phyloP scores from a whole-genome alignment of 495 filamentous ascomycete genomes.

The Penicillium psychrofluorescens region DNA sequence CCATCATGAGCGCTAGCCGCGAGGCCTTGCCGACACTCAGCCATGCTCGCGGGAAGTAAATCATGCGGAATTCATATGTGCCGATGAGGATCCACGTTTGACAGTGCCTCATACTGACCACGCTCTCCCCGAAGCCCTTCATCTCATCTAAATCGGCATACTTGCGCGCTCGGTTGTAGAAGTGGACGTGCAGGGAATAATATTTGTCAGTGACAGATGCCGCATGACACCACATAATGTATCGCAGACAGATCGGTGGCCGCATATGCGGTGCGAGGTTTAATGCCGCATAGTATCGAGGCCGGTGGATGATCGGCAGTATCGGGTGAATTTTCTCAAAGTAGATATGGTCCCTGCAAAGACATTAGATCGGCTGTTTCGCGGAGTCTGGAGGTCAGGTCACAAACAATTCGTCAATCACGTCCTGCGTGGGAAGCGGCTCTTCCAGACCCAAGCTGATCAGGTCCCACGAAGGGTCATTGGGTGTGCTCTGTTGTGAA shows the following conservation, averaged over 20 bases:
- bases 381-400: background rate
- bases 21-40: slow-evolving; percentile 76
- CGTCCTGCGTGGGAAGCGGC: slow-evolving; percentile 78
- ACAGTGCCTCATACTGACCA: slow-evolving; percentile 71
- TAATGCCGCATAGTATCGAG: slow-evolving; percentile 76
- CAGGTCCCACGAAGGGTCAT: slow-evolving; percentile 74
- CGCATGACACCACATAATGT: slow-evolving; percentile 89
- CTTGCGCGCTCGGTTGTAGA: slow-evolving; percentile 82
- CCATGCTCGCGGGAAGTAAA: slow-evolving; percentile 97
- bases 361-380: slow-evolving; percentile 2
- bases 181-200: slow-evolving; percentile 64
- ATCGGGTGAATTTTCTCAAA: slow-evolving; percentile 87
- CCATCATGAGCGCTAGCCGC: slow-evolving; percentile 83
- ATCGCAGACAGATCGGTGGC: slow-evolving; percentile 82
- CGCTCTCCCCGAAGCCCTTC: slow-evolving; percentile 83
- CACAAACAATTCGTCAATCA: slow-evolving; percentile 81
- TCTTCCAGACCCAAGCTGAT: slow-evolving; percentile 90
- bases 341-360: slow-evolving; percentile 66
- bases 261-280: slow-evolving; percentile 77
- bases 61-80: slow-evolving; percentile 90
- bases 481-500: slow-evolving; percentile 22
- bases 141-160: slow-evolving; percentile 87
- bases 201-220: slow-evolving; percentile 79
- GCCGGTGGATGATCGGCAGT: slow-evolving; percentile 81
- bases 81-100: slow-evolving; percentile 78